Percentiles rank a stretch among this genome's conserved stretches.
These are phyloP conservation scores for Saccharomyces kudriavzevii DNA, from an alignment of 805 yeast genomes.

Conservation along the genomic window DNA sequence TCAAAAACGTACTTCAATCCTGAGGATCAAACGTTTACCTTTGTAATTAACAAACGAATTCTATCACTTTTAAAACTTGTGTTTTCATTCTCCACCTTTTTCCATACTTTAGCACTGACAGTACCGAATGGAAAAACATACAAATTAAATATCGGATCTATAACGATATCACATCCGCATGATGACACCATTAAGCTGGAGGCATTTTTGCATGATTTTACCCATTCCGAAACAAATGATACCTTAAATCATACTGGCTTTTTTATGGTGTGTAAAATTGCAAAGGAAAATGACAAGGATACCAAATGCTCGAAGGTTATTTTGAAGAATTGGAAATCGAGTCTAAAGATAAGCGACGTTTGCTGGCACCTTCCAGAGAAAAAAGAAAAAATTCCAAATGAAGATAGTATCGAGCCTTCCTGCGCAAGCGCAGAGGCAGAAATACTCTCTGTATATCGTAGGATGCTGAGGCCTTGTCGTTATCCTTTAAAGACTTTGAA, in stretches of 20 bases:
- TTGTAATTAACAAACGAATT: slow-evolving; percentile 5
- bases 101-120: slow-evolving; percentile 7
- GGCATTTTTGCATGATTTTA: slow-evolving; percentile 15
- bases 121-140: slow-evolving; percentile 6
- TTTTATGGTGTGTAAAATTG: slow-evolving; percentile 8
- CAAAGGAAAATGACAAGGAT: neutral
- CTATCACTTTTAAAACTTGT: slow-evolving; percentile 10
- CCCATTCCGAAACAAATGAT: slow-evolving; percentile 9
- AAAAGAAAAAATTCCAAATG: neutral
- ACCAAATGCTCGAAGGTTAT: slow-evolving; percentile 3
- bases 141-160: slow-evolving; percentile 13
- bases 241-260: slow-evolving; percentile 16
- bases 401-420: neutral
- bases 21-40: slow-evolving; percentile 6
- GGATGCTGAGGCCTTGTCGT: neutral
- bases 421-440: neutral
- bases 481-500: slow-evolving; percentile 12
- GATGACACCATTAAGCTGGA: slow-evolving; percentile 13
- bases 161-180: slow-evolving; percentile 11
- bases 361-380: slow-evolving; percentile 7
- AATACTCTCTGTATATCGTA: neutral
- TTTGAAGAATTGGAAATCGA: slow-evolving; percentile 16
- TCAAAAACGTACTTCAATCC: neutral
- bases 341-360: slow-evolving; percentile 15
- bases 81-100: slow-evolving; percentile 10